Evolutionary conservation across 2,329 filamentous ascomycete genomes (phyloP).

Genomic region (Aphanoascus verrucosus): DNA sequence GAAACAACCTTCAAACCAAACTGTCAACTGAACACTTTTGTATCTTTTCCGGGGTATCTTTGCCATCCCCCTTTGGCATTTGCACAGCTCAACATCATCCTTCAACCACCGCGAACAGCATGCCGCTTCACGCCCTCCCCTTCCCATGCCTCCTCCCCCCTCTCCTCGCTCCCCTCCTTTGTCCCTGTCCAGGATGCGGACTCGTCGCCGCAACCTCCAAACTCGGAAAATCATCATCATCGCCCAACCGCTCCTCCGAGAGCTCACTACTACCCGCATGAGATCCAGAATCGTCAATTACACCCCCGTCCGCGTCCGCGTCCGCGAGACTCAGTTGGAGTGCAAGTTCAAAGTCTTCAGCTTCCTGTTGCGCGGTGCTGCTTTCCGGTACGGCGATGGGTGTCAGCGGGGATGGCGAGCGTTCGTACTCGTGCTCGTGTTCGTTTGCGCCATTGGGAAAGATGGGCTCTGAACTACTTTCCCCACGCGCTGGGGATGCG

Average conservation of each 20-base stretch:
- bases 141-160: conserved; percentile 27
- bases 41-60: background rate
- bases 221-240: conserved; percentile 4
- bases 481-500: conserved; percentile 21
- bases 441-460: background rate
- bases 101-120: background rate
- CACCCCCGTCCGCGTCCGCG: conserved; percentile 38
- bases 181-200: background rate
- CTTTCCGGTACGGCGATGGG: conserved; percentile 24
- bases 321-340: conserved; percentile 53
- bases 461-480: conserved; percentile 15
- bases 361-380: conserved; percentile 37
- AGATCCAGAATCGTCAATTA: background rate
- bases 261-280: too few species aligned
- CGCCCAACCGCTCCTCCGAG: background rate
- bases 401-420: background rate
- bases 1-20: too few species aligned
- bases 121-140: conserved; percentile 18
- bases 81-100: background rate
- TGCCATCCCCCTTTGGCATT: too few species aligned
- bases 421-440: background rate
- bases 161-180: background rate
- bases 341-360: conserved; percentile 51
- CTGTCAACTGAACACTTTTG: background rate
- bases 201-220: conserved; percentile 29